Evolutionary conservation across 495 filamentous ascomycete species (phyloP), one percentile per base, ranked within the genome.

Genomic region (Bacidia rubella): DNA sequence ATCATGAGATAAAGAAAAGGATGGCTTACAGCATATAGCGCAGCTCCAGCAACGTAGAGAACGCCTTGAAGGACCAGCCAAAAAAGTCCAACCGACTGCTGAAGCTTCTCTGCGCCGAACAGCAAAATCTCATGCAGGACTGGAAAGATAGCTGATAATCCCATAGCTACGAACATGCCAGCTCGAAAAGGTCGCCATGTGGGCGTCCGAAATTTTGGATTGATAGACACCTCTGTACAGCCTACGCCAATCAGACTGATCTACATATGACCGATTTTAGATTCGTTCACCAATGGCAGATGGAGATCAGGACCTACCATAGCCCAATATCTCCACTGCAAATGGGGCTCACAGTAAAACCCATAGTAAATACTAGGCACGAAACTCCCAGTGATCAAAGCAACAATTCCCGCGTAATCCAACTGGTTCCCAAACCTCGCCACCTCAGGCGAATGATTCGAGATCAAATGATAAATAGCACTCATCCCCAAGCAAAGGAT

Each of bases 81-180:
- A 42, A 68, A 73, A 24, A 98, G 78, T 2, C 87, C 87, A 63
- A 97, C 94, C 52, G 81, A 77, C 24, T 78, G 67, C 25, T 81
- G 71, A 61, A 86, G 72, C 50, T 71, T 68, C 15, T 63, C 61
- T 12, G 70, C 47, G 10, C 82, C 82, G 60, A 84, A 86, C 11
- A 84, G 60, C 19, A 56, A 51, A 29, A 92, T 44, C 12, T 84
- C 87, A 62, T 95, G 87, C 44, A 87, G 41, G 19, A 87, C 78
- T 0, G 92, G 92, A 49, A 95, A 72, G 19, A 90, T 69, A 5
- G 85, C 88, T 11, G 86, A 95, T 41, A 88, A 68, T 10, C 92
- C 92, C 69, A 97, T 83, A 23, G 76, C 77, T 39, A 95, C 82
- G 65, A 96, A 98, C 87, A 97, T 94, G 51, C 74, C 70, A 10